Base-by-base conservation (phyloP, 352 stramenopile genomes). In the Globisporangium apiculatum region DNA sequence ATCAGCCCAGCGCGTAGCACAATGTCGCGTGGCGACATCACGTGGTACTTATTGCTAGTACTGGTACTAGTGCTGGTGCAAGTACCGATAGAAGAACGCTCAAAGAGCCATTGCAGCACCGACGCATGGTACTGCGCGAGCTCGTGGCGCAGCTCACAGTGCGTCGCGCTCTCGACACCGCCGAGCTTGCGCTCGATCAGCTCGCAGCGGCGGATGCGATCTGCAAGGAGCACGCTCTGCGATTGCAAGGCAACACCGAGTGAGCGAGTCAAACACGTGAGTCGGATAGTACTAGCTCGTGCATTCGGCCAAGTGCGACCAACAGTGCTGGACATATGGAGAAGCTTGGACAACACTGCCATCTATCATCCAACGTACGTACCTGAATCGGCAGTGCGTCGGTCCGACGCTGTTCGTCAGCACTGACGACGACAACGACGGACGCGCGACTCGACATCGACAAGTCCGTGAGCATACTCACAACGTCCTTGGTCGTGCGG, bases 201-300 rank as follows among this genome's bases (percentile, higher is more conserved):
- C 4, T 64, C 57, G 37, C 75, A 79, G 0, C 69, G 71, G 0
- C 75, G 57, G 14, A 89, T 72, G 5, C 64, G 62, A 60, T 87
- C 75, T 2, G 76, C 79, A 1, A 89, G 60, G 4, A 86, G 17
- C 24, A 86, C 57, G 35, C 62, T 67, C 72, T 81, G 17, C 7
- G 36, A 24, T 48, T 18, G 0, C 7, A 31, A 35, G 12, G 7
- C 3, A 40, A 4, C 7, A 2, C 5, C 8, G n/a, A 14, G 47
- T 31, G 15, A 24, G 35, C 9, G 47, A 51, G 4, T 45, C n/a
- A 49, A 41, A 51, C 9, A 14, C 52, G 37, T 14, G 43, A 24
- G 12, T 35, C 9, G 35, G 24, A 3, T 31, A 31, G 24, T 31
- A 31, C 24, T 31, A 31, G 24, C 24, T 31, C 24, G 3, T 31